phyloP scores from a whole-genome alignment of 345 rosid species.

The Gossypium ekmanianum region DNA sequence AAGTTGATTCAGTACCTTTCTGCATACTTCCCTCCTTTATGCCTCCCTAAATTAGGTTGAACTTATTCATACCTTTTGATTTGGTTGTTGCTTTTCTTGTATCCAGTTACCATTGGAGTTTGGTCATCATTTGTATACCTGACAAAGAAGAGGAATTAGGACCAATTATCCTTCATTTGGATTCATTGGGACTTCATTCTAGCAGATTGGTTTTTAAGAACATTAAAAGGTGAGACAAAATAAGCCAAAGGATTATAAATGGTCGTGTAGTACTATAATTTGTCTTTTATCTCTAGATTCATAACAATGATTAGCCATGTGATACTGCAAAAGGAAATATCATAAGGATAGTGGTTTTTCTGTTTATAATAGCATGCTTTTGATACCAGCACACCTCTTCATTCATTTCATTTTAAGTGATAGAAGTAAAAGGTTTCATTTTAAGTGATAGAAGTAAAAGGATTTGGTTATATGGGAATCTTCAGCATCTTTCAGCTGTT shows the following conservation, averaged over 20 bases:
- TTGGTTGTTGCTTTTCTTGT: slow-evolving; percentile 21
- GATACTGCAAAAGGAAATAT: neutral
- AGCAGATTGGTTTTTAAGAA: slow-evolving; percentile 57
- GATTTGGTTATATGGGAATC: neutral
- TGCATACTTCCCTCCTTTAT: neutral
- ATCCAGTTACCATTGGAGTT: slow-evolving; percentile 90
- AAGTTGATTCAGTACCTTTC: neutral
- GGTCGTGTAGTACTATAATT: neutral
- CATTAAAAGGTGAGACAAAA: slow-evolving; percentile 61
- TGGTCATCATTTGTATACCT: slow-evolving; percentile 83
- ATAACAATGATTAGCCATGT: neutral
- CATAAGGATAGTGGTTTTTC: neutral
- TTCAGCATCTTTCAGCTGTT: neutral
- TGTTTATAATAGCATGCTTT: neutral
- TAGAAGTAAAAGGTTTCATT: slow-evolving; percentile 8
- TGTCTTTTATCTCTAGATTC: slow-evolving; percentile 6
- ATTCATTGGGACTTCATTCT: slow-evolving; percentile 71
- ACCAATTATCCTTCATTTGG: slow-evolving; percentile 81
- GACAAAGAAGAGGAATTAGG: slow-evolving; percentile 75
- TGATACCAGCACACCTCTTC: slow-evolving; percentile 5
- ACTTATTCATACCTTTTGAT: slow-evolving; percentile 12
- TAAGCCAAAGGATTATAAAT: slow-evolving; percentile 4
- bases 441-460: slow-evolving; percentile 3
- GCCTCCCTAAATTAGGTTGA: slow-evolving; percentile 1
- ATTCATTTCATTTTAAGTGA: neutral